Base-by-base conservation (phyloP, 2,329 filamentous ascomycete genomes). In the Fusarium sp. region DNA sequence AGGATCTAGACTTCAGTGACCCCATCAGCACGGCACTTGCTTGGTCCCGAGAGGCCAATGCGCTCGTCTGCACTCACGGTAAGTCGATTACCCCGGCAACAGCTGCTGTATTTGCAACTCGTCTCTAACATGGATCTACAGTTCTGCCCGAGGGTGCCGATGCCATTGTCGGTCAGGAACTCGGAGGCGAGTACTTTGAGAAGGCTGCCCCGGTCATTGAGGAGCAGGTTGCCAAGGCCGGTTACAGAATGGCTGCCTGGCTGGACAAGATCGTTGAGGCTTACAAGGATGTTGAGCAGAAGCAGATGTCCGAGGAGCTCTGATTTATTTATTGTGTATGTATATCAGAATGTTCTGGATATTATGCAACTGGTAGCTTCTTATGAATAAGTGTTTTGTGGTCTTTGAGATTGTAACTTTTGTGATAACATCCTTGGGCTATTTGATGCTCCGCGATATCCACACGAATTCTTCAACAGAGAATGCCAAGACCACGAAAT, bases 201-300 rank as follows among this genome's bases (percentile, higher is more conserved):
- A 86, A 85, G 38, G 91, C 90, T 6, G 88, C 88, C n/a, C 89
- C 87, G 26, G 88, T 91, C 65, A 85, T 94, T 51, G 90, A 94
- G 81, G 79, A 88, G 67, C 89, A 92, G 79, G 85, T 94, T 69
- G 92, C 92, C 13, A 89, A 88, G 72, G 92, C 90, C 8, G 92
- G 92, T 17, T 92, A 90, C 80, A 87, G 92, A 55, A 85, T 94
- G 79, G 92, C 89, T 5, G 87, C 87, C 26, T 93, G 90, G 90
- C 82, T 93, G 69, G 91, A 93, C 78, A 82, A 87, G 75, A 90
- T 93, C 76, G 89, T 85, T 14, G 81, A 85, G n/a, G 78, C 76
- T 33, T 82, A 79, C 71, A 66, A 75, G 36, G 67, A 72, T 26
- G 77, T 64, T 36, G 73, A 64, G 67, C 72, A 56, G 68, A 79